These are phyloP conservation scores for Astrothelium subdiscretum DNA, from an alignment of 495 filamentous ascomycete species.

Conservation along the genomic window DNA sequence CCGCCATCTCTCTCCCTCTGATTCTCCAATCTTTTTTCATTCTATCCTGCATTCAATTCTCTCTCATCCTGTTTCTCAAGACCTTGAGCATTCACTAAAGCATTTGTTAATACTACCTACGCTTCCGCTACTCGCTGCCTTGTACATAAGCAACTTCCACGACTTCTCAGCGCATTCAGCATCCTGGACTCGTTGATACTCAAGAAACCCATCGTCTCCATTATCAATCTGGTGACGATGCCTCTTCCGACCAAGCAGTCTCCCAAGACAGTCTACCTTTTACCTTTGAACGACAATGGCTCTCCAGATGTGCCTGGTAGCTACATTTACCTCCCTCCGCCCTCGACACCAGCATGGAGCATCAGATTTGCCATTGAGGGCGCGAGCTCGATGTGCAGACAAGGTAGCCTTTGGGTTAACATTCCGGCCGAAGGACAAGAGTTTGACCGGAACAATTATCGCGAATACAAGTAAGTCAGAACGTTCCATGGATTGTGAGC, in stretches of 20 bases:
- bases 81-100: neutral
- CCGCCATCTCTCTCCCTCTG: neutral
- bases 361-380: constrained; percentile 92
- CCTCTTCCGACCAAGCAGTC: constrained; percentile 10
- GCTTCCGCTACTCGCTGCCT: neutral
- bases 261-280: constrained; percentile 50
- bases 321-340: constrained; percentile 84
- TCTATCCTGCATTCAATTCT: neutral
- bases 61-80: neutral
- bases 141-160: neutral
- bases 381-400: constrained; percentile 84
- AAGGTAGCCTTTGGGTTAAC: constrained; percentile 94
- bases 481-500: neutral
- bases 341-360: constrained; percentile 54
- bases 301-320: constrained; percentile 79
- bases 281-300: constrained; percentile 84
- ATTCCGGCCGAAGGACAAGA: constrained; percentile 62
- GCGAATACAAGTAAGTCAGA: constrained; percentile 67
- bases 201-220: neutral
- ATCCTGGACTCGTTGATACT: neutral
- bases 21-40: neutral
- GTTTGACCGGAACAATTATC: constrained; percentile 67
- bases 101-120: neutral
- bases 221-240: constrained; percentile 2
- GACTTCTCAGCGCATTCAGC: neutral